A percentile compares a stretch with the other conserved stretches of the same genome.
Conservation (phyloP, 2,329 filamentous ascomycete genomes). For the Colletotrichum chlorophyti region DNA sequence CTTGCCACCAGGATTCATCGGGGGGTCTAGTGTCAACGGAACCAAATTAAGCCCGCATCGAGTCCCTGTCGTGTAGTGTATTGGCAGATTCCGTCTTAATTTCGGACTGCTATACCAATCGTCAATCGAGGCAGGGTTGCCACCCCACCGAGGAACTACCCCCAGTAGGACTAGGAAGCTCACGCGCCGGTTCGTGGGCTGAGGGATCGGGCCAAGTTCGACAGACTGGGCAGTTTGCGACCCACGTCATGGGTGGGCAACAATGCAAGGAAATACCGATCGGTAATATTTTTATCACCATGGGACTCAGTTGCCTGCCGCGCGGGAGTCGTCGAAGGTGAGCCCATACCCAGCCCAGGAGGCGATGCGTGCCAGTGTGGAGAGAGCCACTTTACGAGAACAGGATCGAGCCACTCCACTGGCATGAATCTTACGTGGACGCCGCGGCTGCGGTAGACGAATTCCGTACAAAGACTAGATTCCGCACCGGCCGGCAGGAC, state of each 20-base stretch:
- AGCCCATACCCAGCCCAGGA: background rate
- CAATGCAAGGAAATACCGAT: no score
- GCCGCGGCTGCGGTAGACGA: slow-evolving; percentile 10
- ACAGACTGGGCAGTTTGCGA: background rate
- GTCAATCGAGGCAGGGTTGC: slow-evolving; percentile 18
- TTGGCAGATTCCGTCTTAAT: background rate
- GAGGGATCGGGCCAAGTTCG: slow-evolving; percentile 6
- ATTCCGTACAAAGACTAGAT: background rate
- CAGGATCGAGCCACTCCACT: slow-evolving; percentile 22
- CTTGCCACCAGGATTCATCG: background rate
- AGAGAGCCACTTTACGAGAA: background rate
- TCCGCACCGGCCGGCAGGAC: slow-evolving; percentile 10
- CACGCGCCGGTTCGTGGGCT: background rate
- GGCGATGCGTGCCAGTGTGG: slow-evolving; percentile 4
- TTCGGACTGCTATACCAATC: slow-evolving; percentile 1
- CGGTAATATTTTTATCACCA: no score
- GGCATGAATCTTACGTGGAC: no score
- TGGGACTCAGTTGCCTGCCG: slow-evolving; percentile 7
- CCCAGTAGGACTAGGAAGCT: slow-evolving; percentile 8
- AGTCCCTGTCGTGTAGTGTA: background rate
- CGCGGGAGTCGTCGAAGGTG: slow-evolving; percentile 22
- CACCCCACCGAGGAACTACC: background rate
- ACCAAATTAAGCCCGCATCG: slow-evolving; percentile 1
- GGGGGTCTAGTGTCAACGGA: background rate
- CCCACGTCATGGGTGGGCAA: background rate